Base-by-base conservation (phyloP, 805 yeast genomes). In the Pichia gijzeniarum region DNA sequence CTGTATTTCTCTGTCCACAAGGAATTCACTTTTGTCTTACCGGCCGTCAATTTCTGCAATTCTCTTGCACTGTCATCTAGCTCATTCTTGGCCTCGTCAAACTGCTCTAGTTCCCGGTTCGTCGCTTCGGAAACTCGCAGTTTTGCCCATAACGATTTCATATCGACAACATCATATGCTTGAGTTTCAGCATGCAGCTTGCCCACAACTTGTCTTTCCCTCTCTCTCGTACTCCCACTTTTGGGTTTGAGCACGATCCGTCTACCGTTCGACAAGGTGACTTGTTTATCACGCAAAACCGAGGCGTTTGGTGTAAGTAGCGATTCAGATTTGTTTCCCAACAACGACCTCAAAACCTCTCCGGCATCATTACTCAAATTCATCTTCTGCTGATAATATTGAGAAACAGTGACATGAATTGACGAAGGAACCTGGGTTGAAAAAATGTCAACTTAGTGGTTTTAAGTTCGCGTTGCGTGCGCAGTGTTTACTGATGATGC, bases 1-100 rank as follows among this genome's bases (percentile, higher is more conserved):
- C 86, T 67, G 71, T 82, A 84, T 58, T 81, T 81, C 54, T 84
- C 91, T 3, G 80, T 77, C 79, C 74, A 64, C 27, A 73, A 53
- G 18, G 40, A 10, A 25, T 45, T 40, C 35, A 31, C 17, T 27
- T 22, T 34, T 7, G 7, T 22, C 14, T 46, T 41, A 6, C 20
- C 33, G 14, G 13, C 30, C 12, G 33, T 27, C 10, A 30, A n/a
- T 20, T 27, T 22, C 14, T 36, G 19, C 4, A 48, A 39, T 19
- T 39, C 34, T 22, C 38, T 45, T 17, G 36, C 42, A 27, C 32
- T 21, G 4, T 44, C 38, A 10, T 44, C 30, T 2, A 35, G 16
- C 27, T 38, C 42, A 41, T 27, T 35, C 20, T 16, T 27, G 12
- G 19, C 28, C 2, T 28, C 25, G 3, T 20, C 27, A 14, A 35